phyloP scores from a whole-genome alignment of 1,139 yeast genomes.

The Lodderomyces margitis region DNA sequence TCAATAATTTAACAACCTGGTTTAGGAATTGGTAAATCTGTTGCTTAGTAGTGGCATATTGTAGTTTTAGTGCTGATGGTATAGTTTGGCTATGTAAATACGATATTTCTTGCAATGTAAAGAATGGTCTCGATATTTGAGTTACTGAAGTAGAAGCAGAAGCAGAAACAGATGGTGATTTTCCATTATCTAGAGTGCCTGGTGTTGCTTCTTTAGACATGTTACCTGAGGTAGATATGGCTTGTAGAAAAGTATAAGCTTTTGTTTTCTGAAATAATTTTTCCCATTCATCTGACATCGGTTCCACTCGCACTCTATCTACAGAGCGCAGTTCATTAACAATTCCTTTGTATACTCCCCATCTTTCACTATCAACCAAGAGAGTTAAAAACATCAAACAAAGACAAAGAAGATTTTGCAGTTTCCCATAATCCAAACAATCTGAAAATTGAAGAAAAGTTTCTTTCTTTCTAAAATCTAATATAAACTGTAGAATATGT shows the following conservation, averaged over 20 bases:
- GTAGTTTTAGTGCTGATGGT: slow-evolving; percentile 44
- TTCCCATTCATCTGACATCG: no score
- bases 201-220: slow-evolving; percentile 13
- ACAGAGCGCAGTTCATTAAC: no score
- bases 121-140: slow-evolving; percentile 65
- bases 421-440: no score
- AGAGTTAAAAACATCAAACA: no score
- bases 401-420: no score
- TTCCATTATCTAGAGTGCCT: slow-evolving; percentile 6
- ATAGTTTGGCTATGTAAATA: slow-evolving; percentile 53
- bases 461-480: slow-evolving; percentile 1
- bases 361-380: no score
- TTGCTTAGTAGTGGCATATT: slow-evolving; percentile 51
- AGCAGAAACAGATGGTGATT: background rate
- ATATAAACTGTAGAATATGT: background rate
- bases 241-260: no score
- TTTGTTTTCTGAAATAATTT: no score
- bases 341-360: no score
- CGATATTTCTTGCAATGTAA: slow-evolving; percentile 56
- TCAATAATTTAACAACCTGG: slow-evolving; percentile 51
- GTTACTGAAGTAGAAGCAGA: slow-evolving; percentile 19
- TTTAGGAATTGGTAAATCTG: slow-evolving; percentile 55
- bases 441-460: no score
- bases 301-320: no score
- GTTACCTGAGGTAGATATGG: background rate